Conservation (phyloP, 2,329 filamentous ascomycete species). For the Neofusicoccum cordaticola region DNA sequence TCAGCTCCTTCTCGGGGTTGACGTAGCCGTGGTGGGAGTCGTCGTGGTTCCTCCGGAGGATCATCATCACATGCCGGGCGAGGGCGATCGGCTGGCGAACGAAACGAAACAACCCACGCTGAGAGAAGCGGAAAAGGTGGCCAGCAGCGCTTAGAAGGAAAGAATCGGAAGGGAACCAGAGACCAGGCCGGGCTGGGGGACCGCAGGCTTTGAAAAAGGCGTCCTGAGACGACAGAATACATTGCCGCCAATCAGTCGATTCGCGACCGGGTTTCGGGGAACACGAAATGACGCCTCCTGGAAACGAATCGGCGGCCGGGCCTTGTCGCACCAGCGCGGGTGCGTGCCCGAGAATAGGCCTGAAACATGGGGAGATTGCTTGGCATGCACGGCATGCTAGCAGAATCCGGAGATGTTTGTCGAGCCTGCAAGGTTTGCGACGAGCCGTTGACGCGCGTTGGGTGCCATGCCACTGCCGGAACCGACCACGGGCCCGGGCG, state of each 20-base stretch:
- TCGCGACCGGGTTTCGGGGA: neutral
- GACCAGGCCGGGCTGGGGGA: neutral
- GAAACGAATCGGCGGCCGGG: neutral
- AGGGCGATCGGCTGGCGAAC: neutral
- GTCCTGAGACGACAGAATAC: neutral
- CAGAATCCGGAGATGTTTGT: neutral
- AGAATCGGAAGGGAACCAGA: neutral
- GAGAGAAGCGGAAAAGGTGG: neutral
- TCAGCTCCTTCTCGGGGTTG: slow-evolving; percentile 35
- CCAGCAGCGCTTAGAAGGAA: neutral
- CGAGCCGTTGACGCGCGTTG: neutral
- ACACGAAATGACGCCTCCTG: slow-evolving; percentile 12
- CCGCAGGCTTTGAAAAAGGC: neutral
- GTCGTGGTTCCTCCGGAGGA: slow-evolving; percentile 14
- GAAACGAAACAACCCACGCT: neutral
- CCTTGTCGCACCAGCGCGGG: neutral
- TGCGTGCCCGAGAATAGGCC: neutral
- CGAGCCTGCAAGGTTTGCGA: neutral
- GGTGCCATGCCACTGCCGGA: neutral
- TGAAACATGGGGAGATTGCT: slow-evolving; percentile 10
- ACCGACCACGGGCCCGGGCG: neutral
- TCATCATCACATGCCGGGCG: slow-evolving; percentile 11
- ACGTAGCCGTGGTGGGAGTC: slow-evolving; percentile 25
- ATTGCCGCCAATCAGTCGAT: neutral
- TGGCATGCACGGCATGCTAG: neutral